Percentiles rank a stretch among this genome's conserved stretches.
Evolutionary conservation across 1,139 yeast species (phyloP).

Genomic region (Yamadazyma triangularis): DNA sequence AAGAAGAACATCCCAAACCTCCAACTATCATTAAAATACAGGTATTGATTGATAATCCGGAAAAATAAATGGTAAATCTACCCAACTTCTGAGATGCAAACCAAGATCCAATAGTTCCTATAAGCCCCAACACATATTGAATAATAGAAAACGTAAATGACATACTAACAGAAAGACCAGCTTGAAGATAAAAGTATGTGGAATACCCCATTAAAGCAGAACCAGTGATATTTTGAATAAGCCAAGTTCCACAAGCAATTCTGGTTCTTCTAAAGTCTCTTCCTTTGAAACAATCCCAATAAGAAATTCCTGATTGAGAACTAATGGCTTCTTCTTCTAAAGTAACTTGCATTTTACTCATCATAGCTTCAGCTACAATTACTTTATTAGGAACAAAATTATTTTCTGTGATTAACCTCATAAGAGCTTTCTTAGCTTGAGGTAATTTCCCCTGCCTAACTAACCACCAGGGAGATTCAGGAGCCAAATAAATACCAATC

Average conservation of each 20-base stretch:
- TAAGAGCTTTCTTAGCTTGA: conserved; percentile 33
- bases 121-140: conserved; percentile 45
- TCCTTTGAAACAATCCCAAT: conserved; percentile 49
- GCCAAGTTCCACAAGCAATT: conserved; percentile 43
- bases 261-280: conserved; percentile 53
- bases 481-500: conserved; percentile 34
- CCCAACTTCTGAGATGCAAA: conserved; percentile 43
- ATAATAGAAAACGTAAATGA: conserved; percentile 45
- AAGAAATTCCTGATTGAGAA: conserved; percentile 24
- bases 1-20: conserved; percentile 20
- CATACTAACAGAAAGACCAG: conserved; percentile 40
- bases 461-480: conserved; percentile 44
- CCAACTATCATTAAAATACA: conserved; percentile 42
- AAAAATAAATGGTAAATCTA: conserved; percentile 43
- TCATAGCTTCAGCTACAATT: conserved; percentile 35
- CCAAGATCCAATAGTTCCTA: conserved; percentile 53
- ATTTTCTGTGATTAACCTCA: conserved; percentile 30
- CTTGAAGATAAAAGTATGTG: conserved; percentile 51
- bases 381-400: conserved; percentile 31
- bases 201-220: conserved; percentile 50
- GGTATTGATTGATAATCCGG: conserved; percentile 36
- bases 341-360: conserved; percentile 39
- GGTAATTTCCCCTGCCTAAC: conserved; percentile 29
- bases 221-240: conserved; percentile 51
- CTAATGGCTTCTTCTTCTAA: conserved; percentile 39